phyloP scores from a whole-genome alignment of 768 basidiomycete species.

The Lanmaoa rubissima region DNA sequence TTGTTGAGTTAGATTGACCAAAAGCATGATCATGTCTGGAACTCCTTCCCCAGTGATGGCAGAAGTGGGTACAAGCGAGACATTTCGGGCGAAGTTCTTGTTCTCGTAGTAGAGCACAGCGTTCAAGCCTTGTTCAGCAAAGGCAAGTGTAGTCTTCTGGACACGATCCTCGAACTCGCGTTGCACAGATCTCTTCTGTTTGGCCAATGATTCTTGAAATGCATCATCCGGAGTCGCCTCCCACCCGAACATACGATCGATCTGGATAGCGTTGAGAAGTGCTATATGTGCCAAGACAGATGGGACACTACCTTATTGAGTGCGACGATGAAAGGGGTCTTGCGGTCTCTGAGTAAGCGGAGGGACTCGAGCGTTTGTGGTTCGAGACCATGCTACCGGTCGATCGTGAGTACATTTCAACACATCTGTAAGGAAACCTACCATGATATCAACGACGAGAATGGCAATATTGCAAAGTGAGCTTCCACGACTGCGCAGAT shows the following conservation, averaged over 20 bases:
- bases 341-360: slow-evolving; percentile 83
- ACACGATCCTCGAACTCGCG: slow-evolving; percentile 92
- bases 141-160: slow-evolving; percentile 81
- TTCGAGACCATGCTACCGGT: slow-evolving; percentile 86
- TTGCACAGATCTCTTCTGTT: slow-evolving; percentile 75
- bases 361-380: slow-evolving; percentile 98
- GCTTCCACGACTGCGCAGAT: slow-evolving; percentile 91
- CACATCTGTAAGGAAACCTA: slow-evolving; percentile 31
- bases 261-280: slow-evolving; percentile 46
- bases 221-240: slow-evolving; percentile 86
- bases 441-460: slow-evolving; percentile 98
- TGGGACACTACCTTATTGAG: slow-evolving; percentile 75
- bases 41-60: slow-evolving; percentile 98
- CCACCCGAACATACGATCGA: slow-evolving; percentile 98
- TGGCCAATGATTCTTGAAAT: slow-evolving; percentile 86
- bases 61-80: slow-evolving; percentile 96
- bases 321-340: slow-evolving; percentile 98
- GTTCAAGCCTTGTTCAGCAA: slow-evolving; percentile 98
- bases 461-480: slow-evolving; percentile 99
- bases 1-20: slow-evolving; percentile 96
- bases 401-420: slow-evolving; percentile 3
- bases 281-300: slow-evolving; percentile 1
- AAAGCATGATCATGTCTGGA: slow-evolving; percentile 98
- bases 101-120: slow-evolving; percentile 96
- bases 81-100: slow-evolving; percentile 90